These are phyloP conservation scores for Davidsoniella eucalypti DNA, from an alignment of 2,329 filamentous ascomycete genomes.

Conservation along the genomic window DNA sequence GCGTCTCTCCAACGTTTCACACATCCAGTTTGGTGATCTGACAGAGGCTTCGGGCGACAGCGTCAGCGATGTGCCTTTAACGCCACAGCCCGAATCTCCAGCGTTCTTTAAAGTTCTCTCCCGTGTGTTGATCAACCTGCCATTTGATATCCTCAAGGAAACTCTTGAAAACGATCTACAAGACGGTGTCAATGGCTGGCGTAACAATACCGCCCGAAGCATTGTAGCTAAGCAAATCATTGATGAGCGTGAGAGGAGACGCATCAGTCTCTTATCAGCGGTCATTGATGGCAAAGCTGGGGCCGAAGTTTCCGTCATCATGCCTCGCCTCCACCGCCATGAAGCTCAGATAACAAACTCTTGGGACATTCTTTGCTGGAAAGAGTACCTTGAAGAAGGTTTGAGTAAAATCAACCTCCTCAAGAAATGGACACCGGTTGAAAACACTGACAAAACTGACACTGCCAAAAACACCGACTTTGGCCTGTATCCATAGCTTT, in stretches of 20 bases:
- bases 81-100: conserved; percentile 15
- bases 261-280: conserved; percentile 29
- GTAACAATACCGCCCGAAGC: conserved; percentile 29
- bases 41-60: conserved; percentile 20
- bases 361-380: conserved; percentile 35
- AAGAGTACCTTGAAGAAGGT: conserved; percentile 23
- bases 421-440: neutral
- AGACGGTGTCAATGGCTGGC: conserved; percentile 34
- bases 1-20: conserved; percentile 27
- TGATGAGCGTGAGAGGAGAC: conserved; percentile 39
- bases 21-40: conserved; percentile 57
- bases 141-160: conserved; percentile 48
- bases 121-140: conserved; percentile 51
- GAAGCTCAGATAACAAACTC: conserved; percentile 24
- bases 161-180: conserved; percentile 41
- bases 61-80: conserved; percentile 17
- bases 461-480: conserved; percentile 2
- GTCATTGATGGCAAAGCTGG: conserved; percentile 22
- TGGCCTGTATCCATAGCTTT: conserved; percentile 9
- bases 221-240: conserved; percentile 34
- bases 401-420: conserved; percentile 1
- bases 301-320: conserved; percentile 21
- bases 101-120: conserved; percentile 38
- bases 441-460: neutral
- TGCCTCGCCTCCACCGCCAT: conserved; percentile 22